Conservation (phyloP, 2,329 filamentous ascomycete genomes). For the Neurospora crassa region DNA sequence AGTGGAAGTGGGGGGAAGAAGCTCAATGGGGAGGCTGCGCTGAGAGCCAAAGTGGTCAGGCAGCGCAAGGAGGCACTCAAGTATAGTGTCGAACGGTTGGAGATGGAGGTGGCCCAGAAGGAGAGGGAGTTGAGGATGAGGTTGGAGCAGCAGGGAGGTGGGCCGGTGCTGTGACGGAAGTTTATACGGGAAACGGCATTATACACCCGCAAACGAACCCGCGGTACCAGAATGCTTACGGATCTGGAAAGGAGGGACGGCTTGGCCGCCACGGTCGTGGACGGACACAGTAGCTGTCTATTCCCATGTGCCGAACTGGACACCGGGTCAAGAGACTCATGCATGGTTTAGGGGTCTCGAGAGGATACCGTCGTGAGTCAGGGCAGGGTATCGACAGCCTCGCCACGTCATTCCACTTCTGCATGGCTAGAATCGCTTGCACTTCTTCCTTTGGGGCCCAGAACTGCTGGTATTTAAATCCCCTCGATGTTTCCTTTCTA, state of each 20-base stretch:
- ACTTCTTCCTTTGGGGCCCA: neutral
- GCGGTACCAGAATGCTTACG: neutral
- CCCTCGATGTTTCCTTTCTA: neutral
- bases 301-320: neutral
- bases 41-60: slow-evolving; percentile 50
- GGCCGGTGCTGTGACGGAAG: neutral
- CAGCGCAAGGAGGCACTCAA: slow-evolving; percentile 79
- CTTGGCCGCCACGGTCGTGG: too few relatives aligned
- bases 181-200: neutral
- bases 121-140: slow-evolving; percentile 46
- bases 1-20: slow-evolving; percentile 14
- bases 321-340: neutral
- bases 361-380: neutral
- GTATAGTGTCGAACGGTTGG: slow-evolving; percentile 78
- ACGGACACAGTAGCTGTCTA: neutral
- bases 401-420: neutral
- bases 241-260: neutral
- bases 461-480: neutral
- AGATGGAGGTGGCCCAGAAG: slow-evolving; percentile 75
- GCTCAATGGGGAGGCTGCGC: slow-evolving; percentile 44
- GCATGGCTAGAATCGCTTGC: neutral
- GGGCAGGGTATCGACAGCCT: neutral
- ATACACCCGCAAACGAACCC: neutral
- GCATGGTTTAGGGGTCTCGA: neutral
- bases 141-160: slow-evolving; percentile 11